Conservation (phyloP, 192 early-diverging fungal genomes). For the Entrophospora sp. region DNA sequence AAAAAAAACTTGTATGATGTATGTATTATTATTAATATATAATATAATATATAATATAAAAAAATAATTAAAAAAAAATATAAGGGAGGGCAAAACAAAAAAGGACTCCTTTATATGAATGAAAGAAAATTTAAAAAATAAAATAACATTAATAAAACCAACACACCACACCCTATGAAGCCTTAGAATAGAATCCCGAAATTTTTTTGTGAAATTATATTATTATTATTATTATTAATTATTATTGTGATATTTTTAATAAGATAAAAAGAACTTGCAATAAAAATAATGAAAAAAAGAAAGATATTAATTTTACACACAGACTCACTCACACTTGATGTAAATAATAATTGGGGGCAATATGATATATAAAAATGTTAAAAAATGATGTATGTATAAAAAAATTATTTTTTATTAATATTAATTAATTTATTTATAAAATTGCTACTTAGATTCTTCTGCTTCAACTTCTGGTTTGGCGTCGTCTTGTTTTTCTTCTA, state of each 20-base stretch:
- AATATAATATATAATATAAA: no score
- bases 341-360: not conserved
- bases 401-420: not conserved
- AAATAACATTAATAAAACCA: conserved; percentile 1
- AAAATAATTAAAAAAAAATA: not conserved
- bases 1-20: no score
- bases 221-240: not conserved
- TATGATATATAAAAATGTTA: not conserved
- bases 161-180: conserved; percentile 10
- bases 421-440: not conserved
- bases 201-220: not conserved
- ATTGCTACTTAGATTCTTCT: conserved; percentile 18
- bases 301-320: not conserved
- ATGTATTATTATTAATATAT: no score
- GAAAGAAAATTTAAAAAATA: no score
- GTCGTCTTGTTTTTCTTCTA: conserved; percentile 11
- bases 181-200: not conserved
- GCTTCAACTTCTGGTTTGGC: conserved; percentile 15
- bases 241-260: not conserved
- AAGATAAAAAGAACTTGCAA: not conserved
- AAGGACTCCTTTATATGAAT: conserved; percentile 14
- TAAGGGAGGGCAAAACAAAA: not conserved
- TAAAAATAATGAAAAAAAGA: not conserved
- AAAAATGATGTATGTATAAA: conserved; percentile 9
- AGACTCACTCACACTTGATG: not conserved